Evolutionary conservation across 225 moss, liverwort and hornwort species (phyloP).

Genomic region (Ulota crispa): DNA sequence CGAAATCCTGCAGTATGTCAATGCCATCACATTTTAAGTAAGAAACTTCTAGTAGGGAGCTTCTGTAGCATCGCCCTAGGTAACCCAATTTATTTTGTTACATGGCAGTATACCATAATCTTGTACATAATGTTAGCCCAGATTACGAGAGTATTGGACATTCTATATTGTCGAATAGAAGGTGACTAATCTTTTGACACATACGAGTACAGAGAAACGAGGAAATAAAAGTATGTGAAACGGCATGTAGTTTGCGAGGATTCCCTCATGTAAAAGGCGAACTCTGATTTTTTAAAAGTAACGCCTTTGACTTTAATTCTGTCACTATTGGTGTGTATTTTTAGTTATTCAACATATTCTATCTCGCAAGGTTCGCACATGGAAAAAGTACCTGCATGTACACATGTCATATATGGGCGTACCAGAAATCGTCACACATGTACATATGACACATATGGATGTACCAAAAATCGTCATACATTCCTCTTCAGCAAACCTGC

Average conservation of each 20-base stretch:
- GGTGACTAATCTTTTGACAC: not conserved
- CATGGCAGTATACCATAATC: no score
- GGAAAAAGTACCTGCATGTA: not conserved
- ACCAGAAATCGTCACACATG: not conserved
- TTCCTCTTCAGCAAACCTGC: not conserved
- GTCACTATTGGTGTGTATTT: not conserved
- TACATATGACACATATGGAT: not conserved
- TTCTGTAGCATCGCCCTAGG: not conserved
- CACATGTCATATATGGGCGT: not conserved
- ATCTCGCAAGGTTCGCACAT: no score
- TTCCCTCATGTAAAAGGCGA: no score
- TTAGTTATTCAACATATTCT: not conserved
- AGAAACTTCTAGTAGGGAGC: not conserved
- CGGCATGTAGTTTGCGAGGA: not conserved
- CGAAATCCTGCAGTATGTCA: not conserved
- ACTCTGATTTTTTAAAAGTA: no score
- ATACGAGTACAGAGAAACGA: not conserved
- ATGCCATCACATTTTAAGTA: not conserved
- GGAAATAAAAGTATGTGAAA: not conserved
- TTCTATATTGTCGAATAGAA: not conserved
- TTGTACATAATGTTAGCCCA: not conserved
- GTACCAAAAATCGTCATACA: not conserved
- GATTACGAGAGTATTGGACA: no score
- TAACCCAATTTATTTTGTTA: not conserved
- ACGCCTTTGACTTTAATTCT: no score